These are phyloP conservation scores for Chalaropsis ovoidea DNA, from an alignment of 2,329 filamentous ascomycete genomes.

Conservation along the genomic window DNA sequence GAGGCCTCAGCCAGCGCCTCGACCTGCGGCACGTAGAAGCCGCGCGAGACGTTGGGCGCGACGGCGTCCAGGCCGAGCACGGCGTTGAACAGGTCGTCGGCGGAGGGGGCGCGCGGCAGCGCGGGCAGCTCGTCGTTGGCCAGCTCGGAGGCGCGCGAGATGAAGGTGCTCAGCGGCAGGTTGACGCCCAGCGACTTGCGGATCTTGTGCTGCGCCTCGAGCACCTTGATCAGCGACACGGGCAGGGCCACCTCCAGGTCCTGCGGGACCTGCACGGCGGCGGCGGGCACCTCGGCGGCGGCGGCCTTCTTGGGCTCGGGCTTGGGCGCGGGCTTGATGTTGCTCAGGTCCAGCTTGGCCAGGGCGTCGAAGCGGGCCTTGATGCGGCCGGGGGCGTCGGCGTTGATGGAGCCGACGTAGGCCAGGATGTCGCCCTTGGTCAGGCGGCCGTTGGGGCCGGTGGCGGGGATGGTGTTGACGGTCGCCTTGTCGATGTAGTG, in stretches of 20 bases:
- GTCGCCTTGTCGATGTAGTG: slow-evolving; percentile 67
- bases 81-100: slow-evolving; percentile 81
- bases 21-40: slow-evolving; percentile 65
- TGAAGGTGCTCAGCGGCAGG: slow-evolving; percentile 76
- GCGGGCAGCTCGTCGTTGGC: slow-evolving; percentile 81
- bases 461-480: slow-evolving; percentile 70
- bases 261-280: slow-evolving; percentile 35
- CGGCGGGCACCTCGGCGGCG: slow-evolving; percentile 34
- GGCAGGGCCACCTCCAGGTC: slow-evolving; percentile 57
- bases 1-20: slow-evolving; percentile 44
- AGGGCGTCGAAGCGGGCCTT: slow-evolving; percentile 64
- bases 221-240: slow-evolving; percentile 67
- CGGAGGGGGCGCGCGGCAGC: slow-evolving; percentile 43
- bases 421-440: slow-evolving; percentile 94
- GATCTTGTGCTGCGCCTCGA: slow-evolving; percentile 72
- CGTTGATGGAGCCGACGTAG: slow-evolving; percentile 68
- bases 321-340: slow-evolving; percentile 69
- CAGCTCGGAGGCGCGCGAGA: slow-evolving; percentile 71
- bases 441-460: slow-evolving; percentile 76
- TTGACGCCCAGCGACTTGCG: slow-evolving; percentile 66
- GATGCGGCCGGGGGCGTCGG: slow-evolving; percentile 59
- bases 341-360: slow-evolving; percentile 80
- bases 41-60: slow-evolving; percentile 43
- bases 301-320: slow-evolving; percentile 35
- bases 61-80: slow-evolving; percentile 58